Conservation (phyloP, 2,329 filamentous ascomycete genomes). For the Aureobasidium sp. region DNA sequence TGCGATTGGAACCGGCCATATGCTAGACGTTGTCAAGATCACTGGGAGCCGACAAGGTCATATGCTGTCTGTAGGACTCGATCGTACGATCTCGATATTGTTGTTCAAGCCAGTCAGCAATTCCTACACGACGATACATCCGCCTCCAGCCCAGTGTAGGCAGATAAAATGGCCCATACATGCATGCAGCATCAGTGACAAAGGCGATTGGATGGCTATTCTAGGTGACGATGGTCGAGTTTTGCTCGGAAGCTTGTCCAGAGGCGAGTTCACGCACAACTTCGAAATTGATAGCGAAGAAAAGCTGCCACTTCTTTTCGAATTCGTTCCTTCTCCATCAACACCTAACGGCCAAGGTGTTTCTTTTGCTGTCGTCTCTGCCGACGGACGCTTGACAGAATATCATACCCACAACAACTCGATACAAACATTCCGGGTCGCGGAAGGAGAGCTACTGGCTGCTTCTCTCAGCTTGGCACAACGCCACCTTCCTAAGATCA, state of each 20-base stretch:
- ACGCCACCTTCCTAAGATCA: not conserved
- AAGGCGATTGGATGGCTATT: conserved; percentile 57
- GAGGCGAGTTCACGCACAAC: conserved; percentile 48
- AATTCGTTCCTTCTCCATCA: conserved; percentile 43
- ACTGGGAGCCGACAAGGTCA: conserved; percentile 54
- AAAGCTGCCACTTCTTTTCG: conserved; percentile 53
- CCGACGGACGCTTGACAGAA: conserved; percentile 55
- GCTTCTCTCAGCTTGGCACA: conserved; percentile 4
- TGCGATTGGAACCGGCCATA: conserved; percentile 52
- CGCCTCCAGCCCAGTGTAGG: conserved; percentile 15
- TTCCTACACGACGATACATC: conserved; percentile 12
- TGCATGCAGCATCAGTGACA: conserved; percentile 55
- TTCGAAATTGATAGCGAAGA: conserved; percentile 48
- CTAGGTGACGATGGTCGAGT: conserved; percentile 51
- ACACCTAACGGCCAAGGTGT: conserved; percentile 22
- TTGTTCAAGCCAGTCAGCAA: conserved; percentile 8
- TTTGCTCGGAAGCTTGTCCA: conserved; percentile 53
- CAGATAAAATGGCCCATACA: conserved; percentile 29
- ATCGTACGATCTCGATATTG: conserved; percentile 38
- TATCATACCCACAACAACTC: conserved; percentile 38
- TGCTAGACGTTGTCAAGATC: conserved; percentile 60
- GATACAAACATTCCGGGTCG: not conserved
- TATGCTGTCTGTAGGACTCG: conserved; percentile 61
- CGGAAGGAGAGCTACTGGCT: conserved; percentile 17
- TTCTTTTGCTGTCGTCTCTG: conserved; percentile 52